phyloP scores from a whole-genome alignment of 2,329 filamentous ascomycete species.

The Didymella sp. region DNA sequence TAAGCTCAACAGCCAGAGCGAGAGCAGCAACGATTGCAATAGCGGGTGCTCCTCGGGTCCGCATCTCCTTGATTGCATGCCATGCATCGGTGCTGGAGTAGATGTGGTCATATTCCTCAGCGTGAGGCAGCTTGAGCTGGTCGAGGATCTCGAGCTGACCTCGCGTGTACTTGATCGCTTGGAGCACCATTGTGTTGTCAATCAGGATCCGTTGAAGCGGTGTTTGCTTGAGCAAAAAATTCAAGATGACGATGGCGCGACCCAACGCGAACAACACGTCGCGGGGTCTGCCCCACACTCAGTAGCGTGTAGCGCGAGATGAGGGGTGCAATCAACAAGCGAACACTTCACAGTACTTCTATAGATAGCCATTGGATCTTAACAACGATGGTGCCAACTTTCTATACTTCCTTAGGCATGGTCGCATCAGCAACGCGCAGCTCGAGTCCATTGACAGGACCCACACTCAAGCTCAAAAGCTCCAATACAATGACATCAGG shows the following conservation, averaged over 20 bases:
- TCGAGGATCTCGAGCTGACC: constrained; percentile 79
- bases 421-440: background rate
- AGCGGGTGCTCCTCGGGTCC: constrained; percentile 81
- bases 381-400: background rate
- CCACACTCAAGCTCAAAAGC: constrained; percentile 7
- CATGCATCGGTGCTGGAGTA: constrained; percentile 76
- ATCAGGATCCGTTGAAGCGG: constrained; percentile 12
- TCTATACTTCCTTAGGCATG: too few species aligned
- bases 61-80: constrained; percentile 83
- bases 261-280: constrained; percentile 14
- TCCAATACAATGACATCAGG: constrained; percentile 22
- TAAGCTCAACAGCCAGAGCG: constrained; percentile 83
- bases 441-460: constrained; percentile 4
- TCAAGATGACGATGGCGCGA: constrained; percentile 29
- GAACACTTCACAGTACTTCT: background rate
- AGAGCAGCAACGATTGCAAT: constrained; percentile 98
- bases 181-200: constrained; percentile 61
- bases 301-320: background rate
- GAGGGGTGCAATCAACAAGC: constrained; percentile 6
- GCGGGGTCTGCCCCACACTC: constrained; percentile 14
- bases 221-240: constrained; percentile 21
- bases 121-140: constrained; percentile 81
- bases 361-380: background rate
- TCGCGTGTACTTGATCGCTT: constrained; percentile 78
- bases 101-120: constrained; percentile 78